Base-by-base conservation (phyloP, 2,329 filamentous ascomycete genomes). In the Hypoxylon sp. region DNA sequence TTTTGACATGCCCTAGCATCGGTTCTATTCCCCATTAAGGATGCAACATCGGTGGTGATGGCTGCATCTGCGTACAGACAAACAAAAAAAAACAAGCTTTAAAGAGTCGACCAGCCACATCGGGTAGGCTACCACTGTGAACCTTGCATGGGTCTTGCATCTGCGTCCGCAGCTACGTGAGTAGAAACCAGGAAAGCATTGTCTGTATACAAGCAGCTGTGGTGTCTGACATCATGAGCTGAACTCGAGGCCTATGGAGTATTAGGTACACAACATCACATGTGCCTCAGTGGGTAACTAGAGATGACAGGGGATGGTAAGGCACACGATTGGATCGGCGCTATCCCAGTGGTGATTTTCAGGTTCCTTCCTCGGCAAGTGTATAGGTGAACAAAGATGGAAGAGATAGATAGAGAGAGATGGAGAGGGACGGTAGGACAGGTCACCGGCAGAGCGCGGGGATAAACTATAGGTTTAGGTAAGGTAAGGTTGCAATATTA, bases 31-130 rank as follows among this genome's bases (percentile, higher is more conserved):
- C 54, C 42, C 47, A 47, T 70, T 46, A 13, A 47, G 62, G 62
- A 70, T 73, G 71, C 67, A 73, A 74, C 71, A 39, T 70, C 65
- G 63, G 65, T 56, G 61, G 62, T 46, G 62, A 62, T 53, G 37
- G 31, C 44, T 56, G 51, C 52, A 42, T 62, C 50, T 35, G 53
- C 58, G 44, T 59, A 55, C 56, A 59, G 39, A 48, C 55, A 39
- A 39, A 47, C 55, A 50, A 22, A 39, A 24, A 42, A 65, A 71
- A 67, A 57, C 66, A 65, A 67, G 67, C 63, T 65, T 62, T 24
- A 19, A 13, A 13, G 22, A 51, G 3, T 19, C 42, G 63, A 39
- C 61, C 56, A 66, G 39, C 42, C 52, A 69, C 55, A 53, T 66
- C 55, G 33, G 39, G 62, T 48, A 54, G 51, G 50, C 50, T 66